A percentile compares a stretch with the other conserved stretches of the same genome.
phyloP scores from a whole-genome alignment of 208 protist species.

The Wallacemonas sp. region DNA sequence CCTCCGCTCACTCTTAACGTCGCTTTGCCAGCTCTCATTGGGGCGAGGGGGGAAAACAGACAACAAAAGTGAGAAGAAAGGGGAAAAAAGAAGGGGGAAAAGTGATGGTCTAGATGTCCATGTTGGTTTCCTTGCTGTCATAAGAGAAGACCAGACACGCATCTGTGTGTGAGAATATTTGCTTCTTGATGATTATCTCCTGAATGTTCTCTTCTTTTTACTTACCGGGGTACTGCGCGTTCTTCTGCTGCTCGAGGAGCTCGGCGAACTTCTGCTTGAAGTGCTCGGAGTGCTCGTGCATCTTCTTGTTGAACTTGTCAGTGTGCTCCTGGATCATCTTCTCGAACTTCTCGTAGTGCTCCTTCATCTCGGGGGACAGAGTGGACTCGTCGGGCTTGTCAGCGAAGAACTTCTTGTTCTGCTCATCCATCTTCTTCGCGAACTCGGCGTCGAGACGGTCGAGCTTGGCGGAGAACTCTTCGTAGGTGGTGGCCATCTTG shows the following conservation, averaged over 20 bases:
- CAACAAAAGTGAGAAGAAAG: constrained; percentile 1
- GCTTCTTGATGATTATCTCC: neutral
- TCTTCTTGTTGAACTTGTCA: constrained; percentile 94
- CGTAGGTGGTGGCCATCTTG: constrained; percentile 62
- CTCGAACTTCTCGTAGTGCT: constrained; percentile 84
- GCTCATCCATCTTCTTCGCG: constrained; percentile 82
- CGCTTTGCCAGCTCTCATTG: neutral
- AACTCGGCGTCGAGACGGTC: constrained; percentile 83
- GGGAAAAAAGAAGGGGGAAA: constrained; percentile 3
- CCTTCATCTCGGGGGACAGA: constrained; percentile 91
- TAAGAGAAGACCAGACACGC: neutral
- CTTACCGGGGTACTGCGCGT: constrained; percentile 72
- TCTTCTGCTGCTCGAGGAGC: constrained; percentile 79
- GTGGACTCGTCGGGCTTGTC: constrained; percentile 83
- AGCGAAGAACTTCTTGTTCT: constrained; percentile 78
- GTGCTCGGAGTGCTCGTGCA: constrained; percentile 90
- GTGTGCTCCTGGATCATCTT: constrained; percentile 90
- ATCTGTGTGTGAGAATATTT: neutral
- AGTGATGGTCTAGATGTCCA: neutral
- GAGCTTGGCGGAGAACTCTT: constrained; percentile 68
- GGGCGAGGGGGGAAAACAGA: no score
- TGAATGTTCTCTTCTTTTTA: constrained; percentile 29
- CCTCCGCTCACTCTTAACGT: neutral
- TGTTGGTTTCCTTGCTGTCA: neutral
- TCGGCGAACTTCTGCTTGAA: constrained; percentile 90